phyloP scores from a whole-genome alignment of 169 alveolate genomes.

The Eimeria falciformis region DNA sequence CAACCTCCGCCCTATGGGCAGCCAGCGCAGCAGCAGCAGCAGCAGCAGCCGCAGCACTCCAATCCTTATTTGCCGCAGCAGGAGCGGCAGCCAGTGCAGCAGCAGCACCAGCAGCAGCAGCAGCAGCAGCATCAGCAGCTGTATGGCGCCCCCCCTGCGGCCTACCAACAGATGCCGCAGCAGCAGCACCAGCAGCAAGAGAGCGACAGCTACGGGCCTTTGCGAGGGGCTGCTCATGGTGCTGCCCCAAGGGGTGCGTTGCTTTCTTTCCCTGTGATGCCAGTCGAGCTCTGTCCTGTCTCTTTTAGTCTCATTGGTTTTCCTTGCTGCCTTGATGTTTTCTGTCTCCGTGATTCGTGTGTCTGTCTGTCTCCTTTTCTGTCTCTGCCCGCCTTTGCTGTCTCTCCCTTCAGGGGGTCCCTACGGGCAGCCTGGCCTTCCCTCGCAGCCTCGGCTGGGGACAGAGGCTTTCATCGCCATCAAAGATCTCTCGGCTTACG shows the following conservation, averaged over 20 bases:
- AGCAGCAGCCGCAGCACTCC: not conserved
- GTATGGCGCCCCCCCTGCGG: not conserved
- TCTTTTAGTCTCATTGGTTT: not conserved
- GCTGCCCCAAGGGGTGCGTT: not conserved
- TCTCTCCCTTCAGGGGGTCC: not conserved
- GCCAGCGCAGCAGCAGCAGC: not conserved
- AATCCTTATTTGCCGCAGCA: not conserved
- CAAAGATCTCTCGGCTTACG: slow-evolving; percentile 44
- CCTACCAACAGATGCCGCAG: not conserved
- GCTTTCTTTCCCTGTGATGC: not conserved
- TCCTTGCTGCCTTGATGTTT: not conserved
- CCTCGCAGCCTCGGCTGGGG: not conserved
- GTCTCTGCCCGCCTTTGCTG: too few relatives aligned
- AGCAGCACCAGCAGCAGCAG: not conserved
- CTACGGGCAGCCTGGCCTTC: not conserved
- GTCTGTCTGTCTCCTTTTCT: not conserved
- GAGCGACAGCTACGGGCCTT: not conserved
- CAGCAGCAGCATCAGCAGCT: not conserved
- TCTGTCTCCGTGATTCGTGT: not conserved
- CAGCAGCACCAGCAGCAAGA: not conserved
- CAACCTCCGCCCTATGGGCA: not conserved
- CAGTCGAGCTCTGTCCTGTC: not conserved
- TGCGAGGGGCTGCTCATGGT: not conserved
- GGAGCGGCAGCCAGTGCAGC: not conserved
- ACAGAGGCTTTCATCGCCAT: slow-evolving; percentile 11